Conservation (phyloP, 331 rosid genomes). For the Stylosanthes scabra region DNA sequence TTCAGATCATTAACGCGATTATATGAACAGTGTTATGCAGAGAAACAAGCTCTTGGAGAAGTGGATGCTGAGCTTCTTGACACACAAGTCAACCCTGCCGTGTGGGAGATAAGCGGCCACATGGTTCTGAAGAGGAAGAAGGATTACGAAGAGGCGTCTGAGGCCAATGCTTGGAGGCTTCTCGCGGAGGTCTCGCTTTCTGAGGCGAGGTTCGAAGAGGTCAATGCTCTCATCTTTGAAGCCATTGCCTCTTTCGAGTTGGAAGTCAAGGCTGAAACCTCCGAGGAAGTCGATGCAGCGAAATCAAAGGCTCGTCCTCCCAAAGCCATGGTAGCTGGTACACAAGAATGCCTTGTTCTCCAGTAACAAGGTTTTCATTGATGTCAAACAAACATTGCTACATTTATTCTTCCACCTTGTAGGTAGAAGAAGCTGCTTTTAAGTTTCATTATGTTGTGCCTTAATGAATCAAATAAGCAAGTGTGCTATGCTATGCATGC, state of each 20-base stretch:
- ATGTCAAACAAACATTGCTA: background rate
- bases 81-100: slow-evolving; percentile 99
- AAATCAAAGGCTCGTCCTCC: slow-evolving; percentile 40
- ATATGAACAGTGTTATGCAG: slow-evolving; percentile 87
- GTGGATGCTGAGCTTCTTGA: slow-evolving; percentile 90
- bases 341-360: slow-evolving; percentile 73
- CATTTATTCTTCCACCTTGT: slow-evolving; percentile 34
- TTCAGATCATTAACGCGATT: slow-evolving; percentile 17
- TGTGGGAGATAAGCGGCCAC: slow-evolving; percentile 99
- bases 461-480: background rate
- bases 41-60: slow-evolving; percentile 99
- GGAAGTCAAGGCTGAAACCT: slow-evolving; percentile 24
- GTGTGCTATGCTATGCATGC: background rate
- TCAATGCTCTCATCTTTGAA: slow-evolving; percentile 75
- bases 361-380: slow-evolving; percentile 49
- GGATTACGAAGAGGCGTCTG: slow-evolving; percentile 91
- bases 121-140: slow-evolving; percentile 95
- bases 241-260: slow-evolving; percentile 52
- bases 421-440: slow-evolving; percentile 44
- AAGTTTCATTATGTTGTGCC: slow-evolving; percentile 29
- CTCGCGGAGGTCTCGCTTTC: slow-evolving; percentile 98
- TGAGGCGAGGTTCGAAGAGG: slow-evolving; percentile 91
- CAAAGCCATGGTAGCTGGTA: slow-evolving; percentile 50
- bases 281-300: slow-evolving; percentile 41
- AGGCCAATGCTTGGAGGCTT: slow-evolving; percentile 95